phyloP scores from a whole-genome alignment of 176 grass and related monocot species.

The Elymus sibiricus region DNA sequence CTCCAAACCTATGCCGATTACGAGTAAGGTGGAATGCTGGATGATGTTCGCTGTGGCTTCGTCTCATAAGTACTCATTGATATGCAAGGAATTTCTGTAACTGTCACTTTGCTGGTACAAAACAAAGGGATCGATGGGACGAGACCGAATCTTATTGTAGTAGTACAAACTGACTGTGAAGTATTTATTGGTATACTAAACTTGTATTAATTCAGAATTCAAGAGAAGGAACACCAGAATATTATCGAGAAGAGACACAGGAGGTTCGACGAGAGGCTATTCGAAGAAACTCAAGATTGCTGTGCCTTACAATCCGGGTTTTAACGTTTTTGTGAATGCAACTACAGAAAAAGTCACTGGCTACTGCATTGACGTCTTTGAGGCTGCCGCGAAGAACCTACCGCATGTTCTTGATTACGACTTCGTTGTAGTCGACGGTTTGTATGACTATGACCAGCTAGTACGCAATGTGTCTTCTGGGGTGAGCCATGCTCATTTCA shows the following conservation, averaged over 20 bases:
- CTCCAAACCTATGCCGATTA: neutral
- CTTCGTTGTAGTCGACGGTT: conserved; percentile 36
- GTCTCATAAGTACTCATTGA: too few species aligned
- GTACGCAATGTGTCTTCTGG: conserved; percentile 51
- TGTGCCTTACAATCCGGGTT: conserved; percentile 43
- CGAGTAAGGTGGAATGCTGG: neutral
- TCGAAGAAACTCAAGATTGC: conserved; percentile 36
- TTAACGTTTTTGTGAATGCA: conserved; percentile 56
- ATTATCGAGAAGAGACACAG: neutral
- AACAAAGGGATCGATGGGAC: too few species aligned
- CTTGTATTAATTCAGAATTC: neutral
- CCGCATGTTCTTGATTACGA: conserved; percentile 39
- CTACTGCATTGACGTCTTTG: conserved; percentile 68
- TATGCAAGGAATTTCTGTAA: too few species aligned
- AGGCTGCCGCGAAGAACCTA: conserved; percentile 36
- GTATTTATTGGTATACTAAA: neutral
- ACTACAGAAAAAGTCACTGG: conserved; percentile 15
- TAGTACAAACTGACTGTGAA: too few species aligned
- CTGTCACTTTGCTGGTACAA: too few species aligned
- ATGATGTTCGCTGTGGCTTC: neutral
- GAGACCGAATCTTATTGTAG: too few species aligned
- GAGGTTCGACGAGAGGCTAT: neutral
- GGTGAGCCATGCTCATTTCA: conserved; percentile 24
- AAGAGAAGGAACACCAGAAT: neutral
- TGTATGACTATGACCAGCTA: conserved; percentile 40